phyloP scores from a whole-genome alignment of 139 green algal species.

The Volvox reticuliferus region DNA sequence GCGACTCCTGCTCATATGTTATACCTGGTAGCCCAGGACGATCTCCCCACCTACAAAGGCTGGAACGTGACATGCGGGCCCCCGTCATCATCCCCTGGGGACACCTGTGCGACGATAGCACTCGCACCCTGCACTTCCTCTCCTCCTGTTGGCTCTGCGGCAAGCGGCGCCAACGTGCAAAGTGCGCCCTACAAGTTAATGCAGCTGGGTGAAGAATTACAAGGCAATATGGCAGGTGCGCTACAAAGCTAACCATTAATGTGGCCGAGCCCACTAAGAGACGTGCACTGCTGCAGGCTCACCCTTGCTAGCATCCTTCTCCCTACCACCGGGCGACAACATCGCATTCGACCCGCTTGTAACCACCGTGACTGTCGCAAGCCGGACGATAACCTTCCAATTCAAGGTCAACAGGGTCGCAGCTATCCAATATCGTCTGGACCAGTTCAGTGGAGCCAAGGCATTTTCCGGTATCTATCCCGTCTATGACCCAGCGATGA shows the following conservation, averaged over 20 bases:
- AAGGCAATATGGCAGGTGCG: neutral
- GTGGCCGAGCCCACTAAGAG: neutral
- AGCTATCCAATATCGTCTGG: conserved; percentile 50
- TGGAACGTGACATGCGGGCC: conserved; percentile 55
- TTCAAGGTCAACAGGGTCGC: conserved; percentile 44
- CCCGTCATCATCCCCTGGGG: neutral
- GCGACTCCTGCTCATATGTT: conserved; percentile 36
- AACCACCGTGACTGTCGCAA: conserved; percentile 2
- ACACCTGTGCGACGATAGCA: conserved; percentile 30
- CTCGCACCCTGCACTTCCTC: conserved; percentile 39
- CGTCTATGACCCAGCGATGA: conserved; percentile 46
- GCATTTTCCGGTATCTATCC: conserved; percentile 49
- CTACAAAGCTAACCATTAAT: neutral
- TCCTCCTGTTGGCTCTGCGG: neutral
- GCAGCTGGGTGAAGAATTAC: neutral
- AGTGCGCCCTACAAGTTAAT: neutral
- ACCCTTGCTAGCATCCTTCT: conserved; percentile 19
- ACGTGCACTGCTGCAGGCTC: neutral
- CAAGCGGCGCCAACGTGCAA: conserved; percentile 44
- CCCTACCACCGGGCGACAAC: neutral
- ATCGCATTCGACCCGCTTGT: conserved; percentile 16
- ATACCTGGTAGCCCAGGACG: conserved; percentile 60
- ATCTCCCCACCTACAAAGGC: conserved; percentile 63
- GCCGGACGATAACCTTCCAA: conserved; percentile 38
- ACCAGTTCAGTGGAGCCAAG: conserved; percentile 26